Conservation (phyloP, 1,284 basidiomycete genomes). For the Ceratobasidium sp. region DNA sequence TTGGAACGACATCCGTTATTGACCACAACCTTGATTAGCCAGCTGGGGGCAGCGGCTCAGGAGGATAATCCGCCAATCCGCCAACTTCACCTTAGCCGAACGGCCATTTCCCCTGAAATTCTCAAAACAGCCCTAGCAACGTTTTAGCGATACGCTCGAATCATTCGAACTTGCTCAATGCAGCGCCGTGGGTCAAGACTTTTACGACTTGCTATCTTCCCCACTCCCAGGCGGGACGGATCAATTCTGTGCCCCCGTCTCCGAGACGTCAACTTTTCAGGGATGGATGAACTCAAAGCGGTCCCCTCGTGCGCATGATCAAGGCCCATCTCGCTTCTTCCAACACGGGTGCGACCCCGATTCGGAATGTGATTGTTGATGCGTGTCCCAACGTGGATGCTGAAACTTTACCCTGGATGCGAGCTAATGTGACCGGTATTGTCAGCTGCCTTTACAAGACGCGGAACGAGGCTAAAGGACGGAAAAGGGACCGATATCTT, state of each 20-base stretch:
- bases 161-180: slow-evolving; percentile 1
- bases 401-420: slow-evolving; percentile 9
- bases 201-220: neutral
- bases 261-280: slow-evolving; percentile 8
- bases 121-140: neutral
- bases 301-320: slow-evolving; percentile 6
- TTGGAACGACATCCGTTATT: too few relatives aligned
- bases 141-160: neutral
- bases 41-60: too few relatives aligned
- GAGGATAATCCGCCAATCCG: too few relatives aligned
- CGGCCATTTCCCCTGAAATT: neutral
- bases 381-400: neutral
- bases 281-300: neutral
- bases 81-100: neutral
- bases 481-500: neutral
- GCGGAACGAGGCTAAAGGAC: neutral
- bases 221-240: neutral
- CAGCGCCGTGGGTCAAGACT: neutral
- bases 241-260: too few relatives aligned
- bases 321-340: slow-evolving; percentile 4
- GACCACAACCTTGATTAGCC: too few relatives aligned
- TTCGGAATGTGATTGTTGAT: slow-evolving; percentile 2
- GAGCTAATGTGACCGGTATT: slow-evolving; percentile 2
- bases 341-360: neutral
- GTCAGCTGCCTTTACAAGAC: slow-evolving; percentile 12